A percentile compares a stretch with the other conserved stretches of the same genome.
Evolutionary conservation across 768 basidiomycete genomes (phyloP).

Genomic region (Lentinula sp.): DNA sequence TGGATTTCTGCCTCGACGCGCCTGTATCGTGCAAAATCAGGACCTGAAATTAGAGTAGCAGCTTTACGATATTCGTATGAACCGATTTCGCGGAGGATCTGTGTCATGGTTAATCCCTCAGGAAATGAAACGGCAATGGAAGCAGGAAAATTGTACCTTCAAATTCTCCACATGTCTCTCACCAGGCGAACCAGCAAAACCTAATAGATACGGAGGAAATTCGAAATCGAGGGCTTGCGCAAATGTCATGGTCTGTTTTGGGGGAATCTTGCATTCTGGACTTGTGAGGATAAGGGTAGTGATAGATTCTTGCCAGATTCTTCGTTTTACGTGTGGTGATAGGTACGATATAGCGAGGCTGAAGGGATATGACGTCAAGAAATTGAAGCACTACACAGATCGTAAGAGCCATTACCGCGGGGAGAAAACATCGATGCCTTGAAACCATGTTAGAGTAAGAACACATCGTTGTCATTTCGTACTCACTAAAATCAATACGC

Average conservation of each 20-base stretch:
- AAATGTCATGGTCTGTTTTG: slow-evolving; percentile 50
- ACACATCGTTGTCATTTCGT: background rate
- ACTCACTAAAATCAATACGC: slow-evolving; percentile 73
- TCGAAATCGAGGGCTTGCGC: slow-evolving; percentile 49
- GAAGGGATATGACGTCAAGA: background rate
- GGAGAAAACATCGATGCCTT: slow-evolving; percentile 78
- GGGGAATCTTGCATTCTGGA: slow-evolving; percentile 53
- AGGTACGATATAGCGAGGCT: slow-evolving; percentile 54
- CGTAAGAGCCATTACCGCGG: slow-evolving; percentile 41
- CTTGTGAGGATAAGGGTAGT: slow-evolving; percentile 60
- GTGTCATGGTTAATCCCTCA: background rate
- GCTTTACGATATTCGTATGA: slow-evolving; percentile 47
- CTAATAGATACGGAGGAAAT: slow-evolving; percentile 65
- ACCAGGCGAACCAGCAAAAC: slow-evolving; percentile 55
- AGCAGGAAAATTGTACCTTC: slow-evolving; percentile 40
- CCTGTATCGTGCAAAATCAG: slow-evolving; percentile 39
- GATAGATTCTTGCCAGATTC: slow-evolving; percentile 79
- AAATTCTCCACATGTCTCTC: slow-evolving; percentile 77
- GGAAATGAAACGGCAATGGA: background rate
- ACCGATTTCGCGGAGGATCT: slow-evolving; percentile 77
- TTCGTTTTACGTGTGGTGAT: slow-evolving; percentile 57
- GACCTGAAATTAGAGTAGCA: slow-evolving; percentile 37
- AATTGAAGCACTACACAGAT: background rate
- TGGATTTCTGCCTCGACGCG: slow-evolving; percentile 49
- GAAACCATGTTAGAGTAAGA: background rate